Conservation (phyloP, 352 stramenopile genomes). For the Globisporangium nodosum region DNA sequence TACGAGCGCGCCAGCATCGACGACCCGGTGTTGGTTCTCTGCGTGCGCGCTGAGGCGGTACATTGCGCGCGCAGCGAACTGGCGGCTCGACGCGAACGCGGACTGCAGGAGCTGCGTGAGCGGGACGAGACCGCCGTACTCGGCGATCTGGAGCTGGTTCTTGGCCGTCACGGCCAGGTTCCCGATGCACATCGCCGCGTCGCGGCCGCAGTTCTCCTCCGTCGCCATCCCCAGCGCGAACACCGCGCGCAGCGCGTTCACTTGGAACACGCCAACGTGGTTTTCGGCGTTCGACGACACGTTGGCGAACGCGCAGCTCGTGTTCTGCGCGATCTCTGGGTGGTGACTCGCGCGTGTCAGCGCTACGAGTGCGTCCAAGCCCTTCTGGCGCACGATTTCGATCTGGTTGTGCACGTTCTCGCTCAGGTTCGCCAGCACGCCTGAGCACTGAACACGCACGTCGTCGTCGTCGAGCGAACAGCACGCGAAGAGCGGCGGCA, state of each 20-base stretch:
- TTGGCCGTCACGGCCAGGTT: constrained; percentile 91
- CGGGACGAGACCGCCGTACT: constrained; percentile 78
- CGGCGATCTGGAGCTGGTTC: constrained; percentile 87
- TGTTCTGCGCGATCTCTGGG: constrained; percentile 80
- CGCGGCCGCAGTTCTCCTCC: constrained; percentile 86
- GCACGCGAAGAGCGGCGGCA: constrained; percentile 57
- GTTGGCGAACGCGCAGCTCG: constrained; percentile 87
- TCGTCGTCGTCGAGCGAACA: constrained; percentile 65
- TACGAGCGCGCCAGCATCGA: constrained; percentile 76
- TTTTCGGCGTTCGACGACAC: constrained; percentile 92
- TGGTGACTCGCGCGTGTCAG: constrained; percentile 61
- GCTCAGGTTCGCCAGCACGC: constrained; percentile 86
- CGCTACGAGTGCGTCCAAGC: constrained; percentile 60
- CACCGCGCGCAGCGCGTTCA: constrained; percentile 69
- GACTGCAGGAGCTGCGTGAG: constrained; percentile 78
- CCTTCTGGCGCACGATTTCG: constrained; percentile 71
- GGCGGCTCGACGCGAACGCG: constrained; percentile 60
- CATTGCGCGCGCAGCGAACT: constrained; percentile 83
- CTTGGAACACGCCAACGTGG: constrained; percentile 82
- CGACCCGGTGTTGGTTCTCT: constrained; percentile 86
- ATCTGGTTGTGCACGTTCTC: constrained; percentile 92
- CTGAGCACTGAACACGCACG: constrained; percentile 86
- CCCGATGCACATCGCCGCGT: constrained; percentile 90
- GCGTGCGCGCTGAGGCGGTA: constrained; percentile 84
- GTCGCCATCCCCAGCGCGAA: constrained; percentile 63